A percentile compares a stretch with the other conserved stretches of the same genome.
Evolutionary conservation across 2,329 filamentous ascomycete species (phyloP).

Genomic region (Aspergillus flavus): DNA sequence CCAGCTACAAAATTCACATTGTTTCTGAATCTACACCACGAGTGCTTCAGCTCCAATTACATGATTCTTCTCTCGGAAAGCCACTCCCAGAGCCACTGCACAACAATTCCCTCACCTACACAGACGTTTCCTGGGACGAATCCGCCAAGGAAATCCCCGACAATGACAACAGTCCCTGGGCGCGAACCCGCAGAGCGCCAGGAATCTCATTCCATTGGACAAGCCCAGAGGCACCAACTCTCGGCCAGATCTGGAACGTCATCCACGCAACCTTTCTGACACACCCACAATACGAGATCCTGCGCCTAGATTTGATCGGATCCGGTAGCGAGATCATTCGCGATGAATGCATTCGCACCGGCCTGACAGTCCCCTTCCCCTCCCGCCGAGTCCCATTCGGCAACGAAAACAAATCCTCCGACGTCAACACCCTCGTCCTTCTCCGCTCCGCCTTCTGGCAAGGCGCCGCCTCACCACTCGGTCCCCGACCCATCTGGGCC

Average conservation of each 20-base stretch:
- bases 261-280: conserved; percentile 40
- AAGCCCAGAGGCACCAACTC: conserved; percentile 28
- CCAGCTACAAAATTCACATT: conserved; percentile 43
- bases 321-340: conserved; percentile 41
- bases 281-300: conserved; percentile 33
- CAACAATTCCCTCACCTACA: conserved; percentile 40
- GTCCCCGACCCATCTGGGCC: conserved; percentile 65
- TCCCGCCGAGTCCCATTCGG: conserved; percentile 23
- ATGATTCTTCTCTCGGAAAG: conserved; percentile 35
- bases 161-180: conserved; percentile 45
- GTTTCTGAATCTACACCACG: conserved; percentile 30
- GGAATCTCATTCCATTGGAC: conserved; percentile 39
- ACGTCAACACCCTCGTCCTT: conserved; percentile 45
- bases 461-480: conserved; percentile 68
- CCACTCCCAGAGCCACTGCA: conserved; percentile 43
- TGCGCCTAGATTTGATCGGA: conserved; percentile 38
- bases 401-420: conserved; percentile 21
- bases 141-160: conserved; percentile 30
- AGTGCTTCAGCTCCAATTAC: conserved; percentile 36
- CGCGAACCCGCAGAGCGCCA: conserved; percentile 34
- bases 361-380: conserved; percentile 30
- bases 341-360: conserved; percentile 43
- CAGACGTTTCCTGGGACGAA: conserved; percentile 33
- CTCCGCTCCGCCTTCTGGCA: conserved; percentile 67
- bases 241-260: conserved; percentile 44